Conservation (phyloP, 176 grass and related monocot species). For the Cocos nucifera region DNA sequence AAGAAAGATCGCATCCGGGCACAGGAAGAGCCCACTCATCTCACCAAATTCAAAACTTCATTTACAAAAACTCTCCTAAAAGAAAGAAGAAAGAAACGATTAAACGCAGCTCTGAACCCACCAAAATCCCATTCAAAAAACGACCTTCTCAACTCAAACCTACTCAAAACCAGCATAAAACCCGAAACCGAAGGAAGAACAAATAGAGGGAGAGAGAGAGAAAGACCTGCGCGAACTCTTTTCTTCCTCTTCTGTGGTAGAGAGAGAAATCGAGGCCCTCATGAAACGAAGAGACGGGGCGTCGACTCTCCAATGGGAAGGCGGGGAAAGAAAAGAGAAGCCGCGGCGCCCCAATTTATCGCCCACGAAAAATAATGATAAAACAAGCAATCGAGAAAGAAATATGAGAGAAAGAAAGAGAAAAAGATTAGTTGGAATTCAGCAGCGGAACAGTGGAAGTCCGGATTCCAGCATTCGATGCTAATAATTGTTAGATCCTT, state of each 20-base stretch:
- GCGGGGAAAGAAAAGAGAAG: background rate
- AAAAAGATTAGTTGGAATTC: background rate
- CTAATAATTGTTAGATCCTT: too few relatives aligned
- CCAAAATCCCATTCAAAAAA: background rate
- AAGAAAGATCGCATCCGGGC: too few relatives aligned
- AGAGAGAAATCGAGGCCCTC: too few relatives aligned
- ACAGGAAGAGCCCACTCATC: too few relatives aligned
- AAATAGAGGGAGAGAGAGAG: background rate
- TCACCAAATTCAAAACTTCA: background rate
- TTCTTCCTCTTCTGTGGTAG: background rate
- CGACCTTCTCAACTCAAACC: background rate
- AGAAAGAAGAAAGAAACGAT: too few relatives aligned
- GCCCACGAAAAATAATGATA: background rate
- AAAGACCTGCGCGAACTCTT: background rate
- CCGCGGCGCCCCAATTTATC: background rate
- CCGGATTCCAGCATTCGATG: background rate
- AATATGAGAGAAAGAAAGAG: background rate
- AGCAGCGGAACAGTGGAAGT: background rate
- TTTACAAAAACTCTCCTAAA: too few relatives aligned
- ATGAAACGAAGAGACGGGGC: too few relatives aligned
- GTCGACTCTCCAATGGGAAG: background rate
- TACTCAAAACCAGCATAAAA: background rate
- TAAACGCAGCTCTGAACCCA: background rate
- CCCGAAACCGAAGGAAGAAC: constrained; percentile 14
- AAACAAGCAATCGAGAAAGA: background rate